These are phyloP conservation scores for Blastobotrys aristatus DNA, from an alignment of 1,139 yeast species.

Conservation along the genomic window DNA sequence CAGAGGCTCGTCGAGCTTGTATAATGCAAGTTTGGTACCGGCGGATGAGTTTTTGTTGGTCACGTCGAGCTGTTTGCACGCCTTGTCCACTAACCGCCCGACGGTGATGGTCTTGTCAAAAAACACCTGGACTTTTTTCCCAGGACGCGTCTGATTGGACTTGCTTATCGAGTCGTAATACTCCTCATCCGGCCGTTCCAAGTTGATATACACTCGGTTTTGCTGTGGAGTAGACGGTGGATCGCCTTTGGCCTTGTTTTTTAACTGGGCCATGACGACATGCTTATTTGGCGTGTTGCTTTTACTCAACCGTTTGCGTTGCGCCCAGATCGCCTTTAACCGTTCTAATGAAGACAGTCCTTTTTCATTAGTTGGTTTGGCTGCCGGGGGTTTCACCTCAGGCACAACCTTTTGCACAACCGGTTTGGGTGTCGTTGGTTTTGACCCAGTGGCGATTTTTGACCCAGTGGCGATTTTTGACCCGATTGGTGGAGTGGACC, in stretches of 20 bases:
- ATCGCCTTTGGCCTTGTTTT: slow-evolving; percentile 67
- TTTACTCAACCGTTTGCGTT: slow-evolving; percentile 11
- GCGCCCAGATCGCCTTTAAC: slow-evolving; percentile 2
- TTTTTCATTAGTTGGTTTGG: background rate
- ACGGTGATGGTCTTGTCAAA: slow-evolving; percentile 64
- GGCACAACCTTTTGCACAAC: background rate
- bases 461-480: slow-evolving; percentile 1
- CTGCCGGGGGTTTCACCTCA: background rate
- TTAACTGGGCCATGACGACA: slow-evolving; percentile 41
- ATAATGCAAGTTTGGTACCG: slow-evolving; percentile 30
- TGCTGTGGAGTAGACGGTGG: slow-evolving; percentile 42
- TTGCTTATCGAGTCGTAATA: slow-evolving; percentile 43
- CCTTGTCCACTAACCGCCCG: slow-evolving; percentile 71
- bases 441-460: background rate
- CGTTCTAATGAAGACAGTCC: slow-evolving; percentile 1
- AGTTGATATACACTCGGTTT: slow-evolving; percentile 63
- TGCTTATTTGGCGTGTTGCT: slow-evolving; percentile 16
- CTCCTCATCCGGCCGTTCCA: slow-evolving; percentile 31
- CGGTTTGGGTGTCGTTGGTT: background rate
- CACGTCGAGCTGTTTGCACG: slow-evolving; percentile 51
- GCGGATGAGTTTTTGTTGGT: slow-evolving; percentile 54
- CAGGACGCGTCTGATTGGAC: slow-evolving; percentile 28
- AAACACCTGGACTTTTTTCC: slow-evolving; percentile 41
- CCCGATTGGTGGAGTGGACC: slow-evolving; percentile 2
- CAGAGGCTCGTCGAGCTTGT: slow-evolving; percentile 14